Percentiles rank a stretch among this genome's conserved stretches.
These are phyloP conservation scores for Mantamonas sphyraenae DNA, from an alignment of 78 protist genomes.

Conservation along the genomic window DNA sequence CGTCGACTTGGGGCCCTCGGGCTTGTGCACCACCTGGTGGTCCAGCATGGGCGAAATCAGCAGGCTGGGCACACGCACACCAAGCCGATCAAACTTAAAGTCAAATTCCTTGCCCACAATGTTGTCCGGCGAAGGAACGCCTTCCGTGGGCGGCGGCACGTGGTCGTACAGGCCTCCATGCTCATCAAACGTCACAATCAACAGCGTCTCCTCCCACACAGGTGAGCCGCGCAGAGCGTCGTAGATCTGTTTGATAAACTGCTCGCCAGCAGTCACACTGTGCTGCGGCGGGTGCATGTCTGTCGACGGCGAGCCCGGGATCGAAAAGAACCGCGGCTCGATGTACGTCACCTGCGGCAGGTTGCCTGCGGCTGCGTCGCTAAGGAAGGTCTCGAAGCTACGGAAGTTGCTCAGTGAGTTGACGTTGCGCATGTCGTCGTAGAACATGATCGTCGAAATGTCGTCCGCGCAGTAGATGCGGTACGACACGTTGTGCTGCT, in stretches of 20 bases:
- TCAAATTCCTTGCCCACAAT: neutral
- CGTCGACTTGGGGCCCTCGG: neutral
- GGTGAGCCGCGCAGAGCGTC: constrained; percentile 32
- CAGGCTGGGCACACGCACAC: constrained; percentile 21
- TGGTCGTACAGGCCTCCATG: constrained; percentile 45
- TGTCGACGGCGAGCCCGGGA: neutral
- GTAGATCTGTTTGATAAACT: constrained; percentile 23
- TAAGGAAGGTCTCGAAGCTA: no score
- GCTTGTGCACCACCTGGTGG: neutral
- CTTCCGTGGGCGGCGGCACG: constrained; percentile 28
- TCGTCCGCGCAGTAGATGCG: neutral
- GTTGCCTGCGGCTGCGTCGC: neutral
- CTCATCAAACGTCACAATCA: constrained; percentile 44
- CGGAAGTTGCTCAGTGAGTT: neutral
- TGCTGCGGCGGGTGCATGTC: constrained; percentile 37
- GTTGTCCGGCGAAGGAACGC: constrained; percentile 28
- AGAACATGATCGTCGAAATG: neutral
- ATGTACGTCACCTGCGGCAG: neutral
- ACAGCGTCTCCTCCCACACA: constrained; percentile 20
- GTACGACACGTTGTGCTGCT: neutral
- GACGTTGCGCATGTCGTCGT: neutral
- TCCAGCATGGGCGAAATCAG: constrained; percentile 16
- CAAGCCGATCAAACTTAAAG: constrained; percentile 2
- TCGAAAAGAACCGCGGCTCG: neutral
- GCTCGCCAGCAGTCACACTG: constrained; percentile 19